Evolutionary conservation across 1,139 yeast genomes (phyloP).

Genomic region (Nakaseomyces kungkrabaensis): DNA sequence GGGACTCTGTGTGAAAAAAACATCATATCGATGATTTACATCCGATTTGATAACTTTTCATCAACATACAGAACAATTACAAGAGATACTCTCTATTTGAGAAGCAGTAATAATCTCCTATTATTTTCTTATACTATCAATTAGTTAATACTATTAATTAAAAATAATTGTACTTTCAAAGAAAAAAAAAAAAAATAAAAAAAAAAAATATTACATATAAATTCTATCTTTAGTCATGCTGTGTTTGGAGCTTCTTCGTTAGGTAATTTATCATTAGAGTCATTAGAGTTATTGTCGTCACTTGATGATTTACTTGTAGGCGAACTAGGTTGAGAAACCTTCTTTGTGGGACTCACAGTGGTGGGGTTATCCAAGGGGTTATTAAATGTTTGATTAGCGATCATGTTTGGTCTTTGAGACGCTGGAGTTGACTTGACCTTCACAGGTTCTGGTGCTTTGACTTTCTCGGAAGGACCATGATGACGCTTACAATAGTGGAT

Average conservation of each 20-base stretch:
- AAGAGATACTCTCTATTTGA: too few relatives aligned
- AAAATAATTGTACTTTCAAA: neutral
- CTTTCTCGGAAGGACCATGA: slow-evolving; percentile 7
- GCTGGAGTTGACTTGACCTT: neutral
- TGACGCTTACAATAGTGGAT: slow-evolving; percentile 26
- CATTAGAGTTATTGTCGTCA: neutral
- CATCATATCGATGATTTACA: neutral
- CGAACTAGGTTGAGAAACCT: neutral
- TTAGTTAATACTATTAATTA: too few relatives aligned
- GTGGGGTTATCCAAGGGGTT: slow-evolving; percentile 1
- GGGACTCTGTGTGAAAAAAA: neutral
- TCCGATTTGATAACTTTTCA: neutral
- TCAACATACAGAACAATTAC: neutral
- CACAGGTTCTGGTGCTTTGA: neutral
- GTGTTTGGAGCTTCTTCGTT: neutral
- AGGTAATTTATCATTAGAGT: neutral
- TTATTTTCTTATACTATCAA: too few relatives aligned
- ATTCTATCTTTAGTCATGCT: neutral
- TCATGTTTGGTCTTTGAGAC: neutral
- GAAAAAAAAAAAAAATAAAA: neutral
- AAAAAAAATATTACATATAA: neutral
- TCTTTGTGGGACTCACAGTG: neutral
- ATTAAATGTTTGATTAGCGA: slow-evolving; percentile 2
- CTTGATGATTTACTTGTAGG: neutral
- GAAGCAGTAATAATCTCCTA: too few relatives aligned